Conservation (phyloP, 805 yeast species). For the Candida khao-thaluensis region DNA sequence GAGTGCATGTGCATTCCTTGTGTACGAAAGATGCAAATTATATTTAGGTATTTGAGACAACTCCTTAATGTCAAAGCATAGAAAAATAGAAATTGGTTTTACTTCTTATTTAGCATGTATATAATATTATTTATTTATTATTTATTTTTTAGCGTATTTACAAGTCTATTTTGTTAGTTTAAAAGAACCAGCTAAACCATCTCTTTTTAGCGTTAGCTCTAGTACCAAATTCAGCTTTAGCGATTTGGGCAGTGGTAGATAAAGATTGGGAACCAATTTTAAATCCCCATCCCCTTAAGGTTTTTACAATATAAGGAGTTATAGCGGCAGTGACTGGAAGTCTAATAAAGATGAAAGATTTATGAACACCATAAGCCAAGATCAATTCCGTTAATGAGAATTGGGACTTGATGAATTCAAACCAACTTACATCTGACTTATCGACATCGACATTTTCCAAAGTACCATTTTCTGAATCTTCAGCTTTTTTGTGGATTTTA, state of each 20-base stretch:
- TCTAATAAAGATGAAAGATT: conserved; percentile 77
- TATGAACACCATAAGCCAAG: conserved; percentile 91
- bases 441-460: conserved; percentile 1
- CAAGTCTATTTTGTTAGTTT: conserved; percentile 10
- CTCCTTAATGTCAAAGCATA: background rate
- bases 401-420: conserved; percentile 26
- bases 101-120: conserved; percentile 10
- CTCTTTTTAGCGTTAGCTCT: conserved; percentile 49
- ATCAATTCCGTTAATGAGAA: conserved; percentile 77
- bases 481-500: conserved; percentile 27
- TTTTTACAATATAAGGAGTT: conserved; percentile 73
- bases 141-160: background rate
- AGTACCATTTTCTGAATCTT: conserved; percentile 21
- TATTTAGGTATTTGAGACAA: conserved; percentile 52
- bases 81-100: background rate
- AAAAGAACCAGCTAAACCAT: conserved; percentile 64
- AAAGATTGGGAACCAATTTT: conserved; percentile 58
- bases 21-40: conserved; percentile 82
- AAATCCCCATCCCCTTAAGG: conserved; percentile 75
- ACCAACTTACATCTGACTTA: conserved; percentile 3
- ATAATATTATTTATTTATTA: conserved; percentile 2
- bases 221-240: conserved; percentile 49
- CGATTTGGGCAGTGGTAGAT: conserved; percentile 37
- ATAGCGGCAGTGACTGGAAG: conserved; percentile 90
- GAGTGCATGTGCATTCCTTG: conserved; percentile 95